phyloP scores from a whole-genome alignment of 2,329 filamentous ascomycete genomes.

The Fusarium devonianum region DNA sequence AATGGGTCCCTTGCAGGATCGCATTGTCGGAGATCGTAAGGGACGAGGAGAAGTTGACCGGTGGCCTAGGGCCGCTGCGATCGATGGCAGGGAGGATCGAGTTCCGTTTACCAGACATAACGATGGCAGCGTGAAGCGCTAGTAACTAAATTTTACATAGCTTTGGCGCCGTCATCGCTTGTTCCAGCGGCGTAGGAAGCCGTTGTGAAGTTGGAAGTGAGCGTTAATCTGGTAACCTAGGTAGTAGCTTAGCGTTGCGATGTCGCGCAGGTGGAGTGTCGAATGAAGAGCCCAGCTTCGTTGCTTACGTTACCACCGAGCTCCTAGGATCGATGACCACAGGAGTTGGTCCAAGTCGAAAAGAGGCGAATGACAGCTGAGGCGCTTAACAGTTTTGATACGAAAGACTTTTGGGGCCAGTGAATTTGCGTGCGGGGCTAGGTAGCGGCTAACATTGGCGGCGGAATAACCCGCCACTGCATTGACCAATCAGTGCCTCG shows the following conservation, averaged over 20 bases:
- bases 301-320: conserved; percentile 27
- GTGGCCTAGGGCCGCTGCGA: conserved; percentile 64
- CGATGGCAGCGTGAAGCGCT: conserved; percentile 6
- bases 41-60: conserved; percentile 66
- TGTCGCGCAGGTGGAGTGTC: conserved; percentile 11
- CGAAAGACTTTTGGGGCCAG: conserved; percentile 11
- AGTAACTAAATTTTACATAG: conserved; percentile 6
- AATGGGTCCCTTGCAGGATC: conserved; percentile 73
- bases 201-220: conserved; percentile 14
- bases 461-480: conserved; percentile 42
- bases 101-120: conserved; percentile 59
- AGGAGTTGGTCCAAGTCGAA: conserved; percentile 21
- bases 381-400: conserved; percentile 33
- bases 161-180: conserved; percentile 20
- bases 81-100: conserved; percentile 63
- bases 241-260: conserved; percentile 30
- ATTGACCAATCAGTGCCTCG: conserved; percentile 53
- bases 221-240: too few species aligned
- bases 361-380: not conserved
- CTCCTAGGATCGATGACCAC: conserved; percentile 40
- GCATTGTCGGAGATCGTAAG: conserved; percentile 70
- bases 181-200: not conserved
- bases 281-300: conserved; percentile 21
- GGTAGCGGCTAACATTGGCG: conserved; percentile 43
- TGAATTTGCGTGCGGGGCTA: not conserved